Base-by-base conservation (phyloP, 768 basidiomycete species). In the Leccinum sublutescens region DNA sequence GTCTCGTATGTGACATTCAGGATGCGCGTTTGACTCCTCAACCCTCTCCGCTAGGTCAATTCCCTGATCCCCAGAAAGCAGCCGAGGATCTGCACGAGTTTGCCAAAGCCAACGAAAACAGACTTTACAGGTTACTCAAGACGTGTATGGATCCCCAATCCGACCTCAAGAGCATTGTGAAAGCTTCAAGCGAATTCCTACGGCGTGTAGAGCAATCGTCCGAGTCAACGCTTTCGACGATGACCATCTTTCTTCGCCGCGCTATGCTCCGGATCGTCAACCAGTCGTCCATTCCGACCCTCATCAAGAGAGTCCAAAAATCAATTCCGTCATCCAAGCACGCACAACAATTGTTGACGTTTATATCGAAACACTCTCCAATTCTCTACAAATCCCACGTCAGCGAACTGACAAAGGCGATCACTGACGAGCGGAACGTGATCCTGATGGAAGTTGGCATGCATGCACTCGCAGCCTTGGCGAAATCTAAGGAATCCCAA, bases 121-220 rank as follows among this genome's bases (percentile, higher is more conserved):
- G 93, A 40, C 77, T 95, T 8, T 98, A 94, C 78, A 94, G 89
- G 72, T 77, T 95, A 11, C 78, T 95, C 43, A 89, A 85, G 71
- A 88, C 82, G 0, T 88, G 91, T 63, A 80, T 92, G 78, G 94
- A 97, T 70, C 79, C 89, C 0, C 88, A 93, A 66, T 87, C 89
- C 0, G 92, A 95, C 68, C 74, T 98, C 25, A 93, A 89, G 72
- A 79, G 80, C 5, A 78, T 95, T 9, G 78, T 89, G 58, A 98
- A 95, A 73, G 79, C 91, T 7, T 83, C 83, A 88, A 82, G 78
- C 67, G 97, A 99, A 67, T 89, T 95, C 68, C 68, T 85, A 17
- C 84, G 86, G 25, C 84, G 93, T 31, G 66, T 94, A 14, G 91
- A 93, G 53, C 87, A 90, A 65, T 80, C 86, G 9, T 82, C 85